phyloP scores from a whole-genome alignment of 2,329 filamentous ascomycete genomes.

The Aspergillus neoniger region DNA sequence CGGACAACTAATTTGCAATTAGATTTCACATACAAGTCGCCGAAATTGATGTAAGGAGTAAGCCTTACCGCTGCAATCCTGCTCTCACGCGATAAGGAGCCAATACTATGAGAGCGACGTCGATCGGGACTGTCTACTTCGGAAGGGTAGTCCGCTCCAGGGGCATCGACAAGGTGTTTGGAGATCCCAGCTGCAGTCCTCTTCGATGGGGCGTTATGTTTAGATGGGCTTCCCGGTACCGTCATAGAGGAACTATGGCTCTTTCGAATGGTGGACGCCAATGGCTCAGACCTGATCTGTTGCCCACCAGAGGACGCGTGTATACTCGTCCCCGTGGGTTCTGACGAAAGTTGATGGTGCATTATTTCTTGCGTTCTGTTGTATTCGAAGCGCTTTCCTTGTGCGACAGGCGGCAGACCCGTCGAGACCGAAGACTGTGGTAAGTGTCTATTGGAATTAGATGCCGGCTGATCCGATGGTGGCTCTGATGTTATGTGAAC shows the following conservation, averaged over 20 bases:
- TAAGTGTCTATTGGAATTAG: neutral
- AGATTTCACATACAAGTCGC: slow-evolving; percentile 14
- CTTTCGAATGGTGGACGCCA: slow-evolving; percentile 7
- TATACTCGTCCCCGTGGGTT: neutral
- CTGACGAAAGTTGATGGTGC: neutral
- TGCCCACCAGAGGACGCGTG: neutral
- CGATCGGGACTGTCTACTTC: slow-evolving; percentile 35
- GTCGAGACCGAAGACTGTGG: neutral
- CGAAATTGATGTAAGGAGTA: slow-evolving; percentile 1
- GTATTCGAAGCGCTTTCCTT: neutral
- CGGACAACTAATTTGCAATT: slow-evolving; percentile 61
- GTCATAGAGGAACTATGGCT: slow-evolving; percentile 16
- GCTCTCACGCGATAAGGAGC: slow-evolving; percentile 66
- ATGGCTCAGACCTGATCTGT: neutral
- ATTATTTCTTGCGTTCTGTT: no score
- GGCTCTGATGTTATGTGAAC: neutral
- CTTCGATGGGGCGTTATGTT: slow-evolving; percentile 58
- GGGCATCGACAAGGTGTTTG: slow-evolving; percentile 51
- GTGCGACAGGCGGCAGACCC: neutral
- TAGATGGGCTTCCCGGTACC: slow-evolving; percentile 17
- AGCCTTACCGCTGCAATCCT: slow-evolving; percentile 73
- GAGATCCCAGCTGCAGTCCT: slow-evolving; percentile 74
- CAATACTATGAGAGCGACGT: slow-evolving; percentile 71
- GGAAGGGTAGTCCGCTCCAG: slow-evolving; percentile 24
- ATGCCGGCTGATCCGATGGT: neutral